phyloP scores from a whole-genome alignment of 2,329 filamentous ascomycete genomes.

The Penicillium rolfsii region DNA sequence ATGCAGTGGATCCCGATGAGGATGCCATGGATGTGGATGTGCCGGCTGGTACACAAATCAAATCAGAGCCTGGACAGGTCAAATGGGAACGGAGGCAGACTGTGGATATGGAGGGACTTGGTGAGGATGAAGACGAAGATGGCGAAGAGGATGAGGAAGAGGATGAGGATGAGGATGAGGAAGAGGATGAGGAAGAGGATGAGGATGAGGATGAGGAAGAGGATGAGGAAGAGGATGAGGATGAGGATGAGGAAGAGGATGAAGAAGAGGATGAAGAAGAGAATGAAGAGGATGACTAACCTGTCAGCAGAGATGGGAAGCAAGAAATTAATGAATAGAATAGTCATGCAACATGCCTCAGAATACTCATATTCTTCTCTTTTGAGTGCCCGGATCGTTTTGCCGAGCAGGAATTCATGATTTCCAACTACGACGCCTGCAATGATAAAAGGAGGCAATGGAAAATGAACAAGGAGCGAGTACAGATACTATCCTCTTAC shows the following conservation, averaged over 20 bases:
- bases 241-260: neutral
- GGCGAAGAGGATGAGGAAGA: slow-evolving; percentile 4
- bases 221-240: neutral
- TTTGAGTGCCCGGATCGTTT: slow-evolving; percentile 7
- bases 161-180: neutral
- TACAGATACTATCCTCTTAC: no score
- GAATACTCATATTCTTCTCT: neutral
- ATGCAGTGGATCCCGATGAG: slow-evolving; percentile 28
- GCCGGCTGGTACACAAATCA: slow-evolving; percentile 16
- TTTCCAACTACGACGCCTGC: no score
- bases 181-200: neutral
- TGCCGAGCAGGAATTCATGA: neutral
- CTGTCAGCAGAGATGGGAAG: neutral
- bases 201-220: neutral
- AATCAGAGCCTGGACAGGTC: slow-evolving; percentile 15
- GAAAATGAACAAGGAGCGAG: no score
- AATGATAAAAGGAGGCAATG: no score
- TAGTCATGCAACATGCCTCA: neutral
- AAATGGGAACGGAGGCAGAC: slow-evolving; percentile 14
- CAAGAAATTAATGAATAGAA: neutral
- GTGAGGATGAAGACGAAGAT: slow-evolving; percentile 18
- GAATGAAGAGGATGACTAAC: neutral
- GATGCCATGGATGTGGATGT: slow-evolving; percentile 30
- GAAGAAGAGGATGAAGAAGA: neutral
- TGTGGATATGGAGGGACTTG: slow-evolving; percentile 6